A percentile compares a stretch with the other conserved stretches of the same genome.
Conservation (phyloP, 495 filamentous ascomycete species). For the Elaphomyces granulatus region DNA sequence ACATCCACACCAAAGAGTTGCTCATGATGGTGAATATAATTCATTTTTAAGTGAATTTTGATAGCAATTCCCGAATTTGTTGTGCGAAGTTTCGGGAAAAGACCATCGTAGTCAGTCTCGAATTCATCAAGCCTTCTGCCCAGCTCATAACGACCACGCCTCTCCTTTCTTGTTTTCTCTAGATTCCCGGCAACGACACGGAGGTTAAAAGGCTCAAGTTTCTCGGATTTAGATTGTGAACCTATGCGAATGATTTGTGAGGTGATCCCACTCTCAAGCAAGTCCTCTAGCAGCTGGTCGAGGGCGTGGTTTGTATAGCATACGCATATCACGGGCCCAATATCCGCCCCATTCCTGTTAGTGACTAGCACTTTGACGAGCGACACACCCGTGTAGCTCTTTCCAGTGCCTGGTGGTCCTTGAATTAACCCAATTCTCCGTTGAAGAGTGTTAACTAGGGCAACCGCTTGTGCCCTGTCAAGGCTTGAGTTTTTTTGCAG, state of each 20-base stretch:
- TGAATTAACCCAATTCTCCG: slow-evolving; percentile 48
- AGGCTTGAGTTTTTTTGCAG: slow-evolving; percentile 23
- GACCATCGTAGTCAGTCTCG: slow-evolving; percentile 3
- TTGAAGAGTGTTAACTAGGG: slow-evolving; percentile 40
- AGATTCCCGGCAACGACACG: slow-evolving; percentile 6
- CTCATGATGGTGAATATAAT: background rate
- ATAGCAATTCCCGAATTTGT: slow-evolving; percentile 2
- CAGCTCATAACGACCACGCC: slow-evolving; percentile 3
- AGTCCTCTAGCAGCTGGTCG: slow-evolving; percentile 47
- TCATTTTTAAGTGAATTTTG: background rate
- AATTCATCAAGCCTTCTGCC: slow-evolving; percentile 2
- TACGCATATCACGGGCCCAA: slow-evolving; percentile 45
- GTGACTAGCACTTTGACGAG: slow-evolving; percentile 42
- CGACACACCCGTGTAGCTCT: slow-evolving; percentile 28
- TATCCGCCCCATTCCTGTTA: slow-evolving; percentile 29
- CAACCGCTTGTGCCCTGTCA: slow-evolving; percentile 41
- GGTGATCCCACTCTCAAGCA: slow-evolving; percentile 29
- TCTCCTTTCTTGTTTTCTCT: slow-evolving; percentile 8
- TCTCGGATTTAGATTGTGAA: slow-evolving; percentile 46
- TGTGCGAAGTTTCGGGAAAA: slow-evolving; percentile 2
- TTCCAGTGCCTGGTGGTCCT: slow-evolving; percentile 66
- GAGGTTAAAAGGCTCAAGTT: slow-evolving; percentile 12
- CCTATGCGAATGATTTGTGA: slow-evolving; percentile 55
- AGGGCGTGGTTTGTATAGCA: slow-evolving; percentile 58
- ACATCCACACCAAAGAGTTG: slow-evolving; percentile 8